phyloP scores from a whole-genome alignment of 169 alveolate species.

The Cryptosporidium meleagridis region DNA sequence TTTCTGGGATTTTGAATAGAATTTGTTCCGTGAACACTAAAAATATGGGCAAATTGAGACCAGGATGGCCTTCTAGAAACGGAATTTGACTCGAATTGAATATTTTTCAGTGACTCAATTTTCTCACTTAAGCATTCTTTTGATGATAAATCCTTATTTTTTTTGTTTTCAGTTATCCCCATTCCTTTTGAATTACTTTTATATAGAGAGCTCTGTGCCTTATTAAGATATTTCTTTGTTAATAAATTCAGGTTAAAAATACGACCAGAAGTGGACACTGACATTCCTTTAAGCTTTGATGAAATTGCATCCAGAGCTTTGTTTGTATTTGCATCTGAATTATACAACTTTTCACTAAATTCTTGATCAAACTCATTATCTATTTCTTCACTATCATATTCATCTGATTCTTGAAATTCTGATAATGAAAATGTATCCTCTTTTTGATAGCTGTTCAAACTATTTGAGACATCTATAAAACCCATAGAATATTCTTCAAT shows the following conservation, averaged over 20 bases:
- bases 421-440: constrained; percentile 55
- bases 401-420: constrained; percentile 46
- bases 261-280: constrained; percentile 45
- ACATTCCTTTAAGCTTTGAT: constrained; percentile 37
- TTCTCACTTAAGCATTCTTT: neutral
- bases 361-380: constrained; percentile 58
- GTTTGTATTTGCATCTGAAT: constrained; percentile 2
- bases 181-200: constrained; percentile 6
- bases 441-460: neutral
- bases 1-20: neutral
- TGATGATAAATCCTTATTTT: neutral
- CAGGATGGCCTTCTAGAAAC: constrained; percentile 37
- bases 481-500: neutral
- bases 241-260: constrained; percentile 37
- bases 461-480: neutral
- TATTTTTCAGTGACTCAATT: neutral
- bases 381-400: constrained; percentile 34
- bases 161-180: neutral
- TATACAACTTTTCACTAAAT: constrained; percentile 16
- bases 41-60: constrained; percentile 34
- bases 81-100: constrained; percentile 6
- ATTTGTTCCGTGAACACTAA: neutral
- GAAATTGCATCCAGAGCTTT: constrained; percentile 59
- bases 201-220: neutral
- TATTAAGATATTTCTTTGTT: constrained; percentile 30